Evolutionary conservation across 23 red algal genomes (phyloP).

Genomic region (Gracilariopsis chorda): DNA sequence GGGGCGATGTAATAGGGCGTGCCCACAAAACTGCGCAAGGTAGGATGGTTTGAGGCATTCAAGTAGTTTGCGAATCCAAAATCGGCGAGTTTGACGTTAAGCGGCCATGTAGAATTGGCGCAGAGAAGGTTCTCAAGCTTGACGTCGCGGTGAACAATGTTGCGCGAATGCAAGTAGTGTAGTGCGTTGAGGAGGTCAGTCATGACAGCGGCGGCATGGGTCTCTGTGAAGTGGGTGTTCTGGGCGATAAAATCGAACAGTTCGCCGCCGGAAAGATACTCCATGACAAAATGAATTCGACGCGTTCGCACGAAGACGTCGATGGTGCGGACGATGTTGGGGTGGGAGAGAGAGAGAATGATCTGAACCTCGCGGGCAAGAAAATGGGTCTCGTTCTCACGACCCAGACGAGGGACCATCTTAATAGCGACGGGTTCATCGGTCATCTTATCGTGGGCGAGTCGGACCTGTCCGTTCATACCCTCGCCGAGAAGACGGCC

Average conservation of each 20-base stretch:
- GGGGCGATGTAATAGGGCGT: constrained; percentile 84
- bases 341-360: constrained; percentile 54
- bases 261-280: constrained; percentile 76
- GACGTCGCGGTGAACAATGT: constrained; percentile 91
- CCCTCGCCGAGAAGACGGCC: constrained; percentile 80
- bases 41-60: background rate
- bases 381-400: constrained; percentile 58
- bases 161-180: constrained; percentile 74
- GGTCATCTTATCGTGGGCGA: constrained; percentile 73
- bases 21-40: constrained; percentile 71
- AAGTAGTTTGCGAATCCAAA: constrained; percentile 89
- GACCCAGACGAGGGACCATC: constrained; percentile 67
- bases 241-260: constrained; percentile 69
- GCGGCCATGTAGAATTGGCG: constrained; percentile 58
- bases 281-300: constrained; percentile 78
- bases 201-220: constrained; percentile 68
- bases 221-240: constrained; percentile 71
- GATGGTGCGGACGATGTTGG: constrained; percentile 73
- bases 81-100: constrained; percentile 86
- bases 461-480: constrained; percentile 73
- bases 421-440: constrained; percentile 88
- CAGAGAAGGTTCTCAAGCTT: constrained; percentile 85
- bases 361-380: constrained; percentile 81
- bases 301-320: constrained; percentile 62
- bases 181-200: constrained; percentile 73